Conservation (phyloP, 2,329 filamentous ascomycete genomes). For the Exophiala sp. region DNA sequence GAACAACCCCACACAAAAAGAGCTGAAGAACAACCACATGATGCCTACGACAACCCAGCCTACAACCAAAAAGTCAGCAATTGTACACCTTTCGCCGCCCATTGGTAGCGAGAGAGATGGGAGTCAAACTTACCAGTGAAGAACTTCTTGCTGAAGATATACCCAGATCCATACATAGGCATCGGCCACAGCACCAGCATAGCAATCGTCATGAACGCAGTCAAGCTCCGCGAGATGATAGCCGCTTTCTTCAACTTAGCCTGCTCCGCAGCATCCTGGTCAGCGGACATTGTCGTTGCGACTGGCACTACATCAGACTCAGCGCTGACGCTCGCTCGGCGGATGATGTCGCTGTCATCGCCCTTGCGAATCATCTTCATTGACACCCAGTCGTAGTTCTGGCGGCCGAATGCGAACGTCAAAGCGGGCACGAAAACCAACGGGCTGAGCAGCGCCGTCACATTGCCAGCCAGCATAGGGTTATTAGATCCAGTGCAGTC, state of each 20-base stretch:
- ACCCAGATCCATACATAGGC: constrained; percentile 79
- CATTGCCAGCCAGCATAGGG: constrained; percentile 58
- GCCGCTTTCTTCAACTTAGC: constrained; percentile 53
- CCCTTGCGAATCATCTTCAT: constrained; percentile 77
- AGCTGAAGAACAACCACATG: constrained; percentile 72
- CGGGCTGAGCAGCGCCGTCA: constrained; percentile 75
- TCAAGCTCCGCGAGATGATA: constrained; percentile 54
- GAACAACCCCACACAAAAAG: constrained; percentile 72
- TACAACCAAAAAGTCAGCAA: constrained; percentile 1
- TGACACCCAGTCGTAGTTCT: constrained; percentile 80
- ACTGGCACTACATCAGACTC: constrained; percentile 59
- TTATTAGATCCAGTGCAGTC: constrained; percentile 72
- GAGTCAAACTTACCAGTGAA: constrained; percentile 53
- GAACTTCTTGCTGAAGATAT: constrained; percentile 78
- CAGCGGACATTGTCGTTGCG: constrained; percentile 31
- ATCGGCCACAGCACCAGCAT: constrained; percentile 86
- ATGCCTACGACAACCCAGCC: constrained; percentile 76
- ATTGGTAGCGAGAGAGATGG: no score
- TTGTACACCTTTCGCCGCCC: no score
- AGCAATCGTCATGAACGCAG: constrained; percentile 62
- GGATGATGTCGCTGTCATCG: constrained; percentile 71
- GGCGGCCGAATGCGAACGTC: constrained; percentile 65
- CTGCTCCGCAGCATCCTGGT: constrained; percentile 44
- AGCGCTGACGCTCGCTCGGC: constrained; percentile 58
- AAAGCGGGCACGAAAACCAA: constrained; percentile 70